These are phyloP conservation scores for Phialocephala subalpina DNA, from an alignment of 2,329 filamentous ascomycete genomes.

Conservation along the genomic window DNA sequence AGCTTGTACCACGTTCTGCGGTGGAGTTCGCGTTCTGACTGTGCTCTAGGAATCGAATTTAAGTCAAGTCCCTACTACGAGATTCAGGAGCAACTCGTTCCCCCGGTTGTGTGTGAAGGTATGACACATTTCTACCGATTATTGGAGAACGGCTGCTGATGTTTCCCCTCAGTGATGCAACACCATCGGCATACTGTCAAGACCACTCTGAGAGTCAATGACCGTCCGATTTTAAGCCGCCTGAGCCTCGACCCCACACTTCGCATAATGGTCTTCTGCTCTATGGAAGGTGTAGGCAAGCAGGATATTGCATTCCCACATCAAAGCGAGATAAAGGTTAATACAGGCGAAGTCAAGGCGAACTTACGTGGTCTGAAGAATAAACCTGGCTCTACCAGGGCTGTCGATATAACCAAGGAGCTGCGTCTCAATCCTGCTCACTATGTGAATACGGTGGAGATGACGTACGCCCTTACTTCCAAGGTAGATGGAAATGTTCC, in stretches of 20 bases:
- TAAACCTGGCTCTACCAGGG: slow-evolving; percentile 92
- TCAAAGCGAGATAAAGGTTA: slow-evolving; percentile 92
- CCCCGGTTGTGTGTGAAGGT: slow-evolving; percentile 77
- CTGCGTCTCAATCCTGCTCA: slow-evolving; percentile 72
- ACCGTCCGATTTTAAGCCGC: slow-evolving; percentile 49
- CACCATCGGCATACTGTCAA: slow-evolving; percentile 54
- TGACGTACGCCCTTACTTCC: slow-evolving; percentile 91
- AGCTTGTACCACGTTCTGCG: not conserved
- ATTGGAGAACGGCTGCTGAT: not conserved
- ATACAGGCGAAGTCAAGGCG: slow-evolving; percentile 86
- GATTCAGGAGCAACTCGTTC: slow-evolving; percentile 70
- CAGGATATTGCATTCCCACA: slow-evolving; percentile 91
- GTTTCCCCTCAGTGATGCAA: slow-evolving; percentile 40
- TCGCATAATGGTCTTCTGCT: slow-evolving; percentile 85
- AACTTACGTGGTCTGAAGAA: slow-evolving; percentile 96
- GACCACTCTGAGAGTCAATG: slow-evolving; percentile 63
- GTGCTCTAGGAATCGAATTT: slow-evolving; percentile 56
- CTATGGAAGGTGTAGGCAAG: slow-evolving; percentile 65
- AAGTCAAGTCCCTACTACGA: slow-evolving; percentile 89
- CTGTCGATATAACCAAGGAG: slow-evolving; percentile 85
- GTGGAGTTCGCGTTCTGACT: slow-evolving; percentile 23
- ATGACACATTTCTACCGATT: slow-evolving; percentile 42
- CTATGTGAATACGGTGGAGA: slow-evolving; percentile 76
- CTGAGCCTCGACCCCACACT: slow-evolving; percentile 45
- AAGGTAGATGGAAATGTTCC: slow-evolving; percentile 66